Conservation (phyloP, 164 flowering plant species). For the Nymphaea thermarum region DNA sequence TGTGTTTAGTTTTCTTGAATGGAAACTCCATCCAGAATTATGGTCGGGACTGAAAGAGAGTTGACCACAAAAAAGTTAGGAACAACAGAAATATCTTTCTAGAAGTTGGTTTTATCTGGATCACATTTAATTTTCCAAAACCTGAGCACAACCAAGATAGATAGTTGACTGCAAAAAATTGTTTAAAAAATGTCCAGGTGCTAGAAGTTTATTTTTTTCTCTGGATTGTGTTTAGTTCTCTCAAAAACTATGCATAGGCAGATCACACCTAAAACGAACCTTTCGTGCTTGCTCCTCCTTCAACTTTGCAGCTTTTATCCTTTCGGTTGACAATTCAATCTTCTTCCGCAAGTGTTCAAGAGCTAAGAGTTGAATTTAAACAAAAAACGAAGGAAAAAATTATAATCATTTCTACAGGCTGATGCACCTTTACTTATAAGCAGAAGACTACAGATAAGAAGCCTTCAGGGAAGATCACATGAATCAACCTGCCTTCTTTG, state of each 20-base stretch:
- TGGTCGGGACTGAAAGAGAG: no score
- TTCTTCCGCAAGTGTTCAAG: conserved; percentile 90
- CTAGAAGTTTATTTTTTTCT: no score
- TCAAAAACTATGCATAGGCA: background rate
- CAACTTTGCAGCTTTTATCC: conserved; percentile 57
- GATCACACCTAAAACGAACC: conserved; percentile 28
- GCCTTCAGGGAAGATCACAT: background rate
- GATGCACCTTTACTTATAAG: background rate
- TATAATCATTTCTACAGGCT: background rate
- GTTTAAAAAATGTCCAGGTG: no score
- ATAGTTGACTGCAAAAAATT: no score
- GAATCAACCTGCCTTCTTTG: conserved; percentile 83
- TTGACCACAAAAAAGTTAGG: no score
- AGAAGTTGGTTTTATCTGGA: no score
- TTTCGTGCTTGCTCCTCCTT: conserved; percentile 84
- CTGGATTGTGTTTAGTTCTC: background rate
- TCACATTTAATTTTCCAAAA: no score
- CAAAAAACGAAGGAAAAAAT: background rate
- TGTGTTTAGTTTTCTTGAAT: no score
- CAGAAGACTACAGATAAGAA: background rate
- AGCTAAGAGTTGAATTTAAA: conserved; percentile 24
- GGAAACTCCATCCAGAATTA: no score
- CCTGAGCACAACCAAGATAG: no score
- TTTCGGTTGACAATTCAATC: conserved; percentile 80
- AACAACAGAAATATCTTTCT: no score